A percentile compares a stretch with the other conserved stretches of the same genome.
phyloP scores from a whole-genome alignment of 73 alveolate species.

The Tetrahymena thermophila region DNA sequence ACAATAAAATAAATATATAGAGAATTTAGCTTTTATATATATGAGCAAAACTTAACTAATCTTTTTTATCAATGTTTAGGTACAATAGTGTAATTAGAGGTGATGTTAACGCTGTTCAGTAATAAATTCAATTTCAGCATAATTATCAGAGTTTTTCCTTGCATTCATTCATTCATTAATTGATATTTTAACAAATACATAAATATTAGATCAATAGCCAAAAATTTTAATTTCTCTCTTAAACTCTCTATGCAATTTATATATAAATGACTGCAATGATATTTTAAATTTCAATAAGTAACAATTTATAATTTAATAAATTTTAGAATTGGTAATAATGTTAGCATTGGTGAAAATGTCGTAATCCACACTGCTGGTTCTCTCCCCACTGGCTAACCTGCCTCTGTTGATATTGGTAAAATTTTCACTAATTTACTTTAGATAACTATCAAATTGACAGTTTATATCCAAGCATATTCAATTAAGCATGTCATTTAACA shows the following conservation, averaged over 20 bases:
- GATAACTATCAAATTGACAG: neutral
- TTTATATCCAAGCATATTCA: neutral
- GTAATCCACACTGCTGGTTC: conserved; percentile 67
- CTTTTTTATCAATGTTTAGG: neutral
- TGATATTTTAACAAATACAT: neutral
- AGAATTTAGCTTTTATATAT: neutral
- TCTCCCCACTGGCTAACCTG: conserved; percentile 76
- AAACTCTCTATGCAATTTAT: neutral
- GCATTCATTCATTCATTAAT: neutral
- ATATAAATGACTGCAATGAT: neutral
- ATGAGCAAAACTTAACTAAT: neutral
- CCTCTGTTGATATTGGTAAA: conserved; percentile 43
- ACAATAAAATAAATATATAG: neutral
- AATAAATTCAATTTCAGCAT: neutral
- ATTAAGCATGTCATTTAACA: neutral
- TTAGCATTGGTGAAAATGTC: conserved; percentile 73
- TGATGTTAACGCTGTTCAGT: conserved; percentile 46
- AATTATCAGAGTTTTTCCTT: neutral
- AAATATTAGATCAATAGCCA: neutral
- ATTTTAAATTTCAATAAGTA: neutral
- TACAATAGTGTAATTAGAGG: conserved; percentile 55
- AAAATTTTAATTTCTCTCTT: neutral
- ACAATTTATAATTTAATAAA: neutral
- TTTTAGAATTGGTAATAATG: conserved; percentile 37
- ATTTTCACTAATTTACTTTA: neutral